These are phyloP conservation scores for Yarrowia sp. DNA, from an alignment of 805 yeast species.

Conservation along the genomic window DNA sequence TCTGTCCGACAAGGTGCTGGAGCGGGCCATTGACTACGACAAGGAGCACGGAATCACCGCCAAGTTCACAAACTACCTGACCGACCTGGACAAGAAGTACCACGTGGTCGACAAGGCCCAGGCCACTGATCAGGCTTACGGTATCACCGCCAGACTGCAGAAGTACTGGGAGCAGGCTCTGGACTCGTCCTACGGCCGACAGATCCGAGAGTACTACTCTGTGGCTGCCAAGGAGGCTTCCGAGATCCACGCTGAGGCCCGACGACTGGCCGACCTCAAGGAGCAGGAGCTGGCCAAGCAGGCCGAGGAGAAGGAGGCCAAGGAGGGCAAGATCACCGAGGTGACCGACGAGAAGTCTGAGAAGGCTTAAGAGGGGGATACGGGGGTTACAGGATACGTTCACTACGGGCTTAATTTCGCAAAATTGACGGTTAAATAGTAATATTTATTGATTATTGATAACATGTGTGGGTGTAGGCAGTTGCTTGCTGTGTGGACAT, in stretches of 20 bases:
- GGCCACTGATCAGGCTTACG: conserved; percentile 54
- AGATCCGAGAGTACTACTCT: conserved; percentile 66
- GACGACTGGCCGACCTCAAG: conserved; percentile 69
- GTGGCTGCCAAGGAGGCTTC: conserved; percentile 61
- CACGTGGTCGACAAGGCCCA: conserved; percentile 64
- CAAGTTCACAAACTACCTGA: conserved; percentile 63
- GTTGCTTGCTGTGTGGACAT: no score
- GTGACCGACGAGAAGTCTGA: conserved; percentile 28
- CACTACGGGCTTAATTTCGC: no score
- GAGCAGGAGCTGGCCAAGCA: conserved; percentile 38
- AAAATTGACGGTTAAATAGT: neutral
- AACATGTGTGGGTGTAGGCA: no score
- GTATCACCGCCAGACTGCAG: conserved; percentile 53
- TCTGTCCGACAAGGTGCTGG: conserved; percentile 65
- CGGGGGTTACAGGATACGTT: no score
- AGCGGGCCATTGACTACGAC: conserved; percentile 68
- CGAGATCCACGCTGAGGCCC: conserved; percentile 77
- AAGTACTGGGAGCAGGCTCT: conserved; percentile 52
- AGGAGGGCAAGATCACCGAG: conserved; percentile 7
- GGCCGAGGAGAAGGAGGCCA: conserved; percentile 12
- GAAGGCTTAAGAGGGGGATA: neutral
- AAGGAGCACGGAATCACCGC: conserved; percentile 65
- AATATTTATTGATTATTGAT: conserved; percentile 8
- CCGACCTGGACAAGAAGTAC: conserved; percentile 64
- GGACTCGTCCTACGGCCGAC: conserved; percentile 58